Evolutionary conservation across 352 stramenopile species (phyloP), one percentile per base, ranked within the genome.

Genomic region (Phytopythium kandeliae): DNA sequence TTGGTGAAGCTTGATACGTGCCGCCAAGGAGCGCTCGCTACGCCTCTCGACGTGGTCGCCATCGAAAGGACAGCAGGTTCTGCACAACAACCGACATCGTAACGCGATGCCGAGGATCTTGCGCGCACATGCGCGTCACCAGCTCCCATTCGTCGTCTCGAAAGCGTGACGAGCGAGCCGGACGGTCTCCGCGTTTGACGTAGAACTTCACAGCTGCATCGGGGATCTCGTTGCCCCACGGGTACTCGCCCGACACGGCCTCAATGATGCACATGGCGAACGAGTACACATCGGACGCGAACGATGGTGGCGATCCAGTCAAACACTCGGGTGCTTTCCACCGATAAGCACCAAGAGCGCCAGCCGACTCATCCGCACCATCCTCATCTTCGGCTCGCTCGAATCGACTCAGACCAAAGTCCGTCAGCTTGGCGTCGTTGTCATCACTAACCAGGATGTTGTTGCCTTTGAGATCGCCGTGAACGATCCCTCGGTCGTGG

Each of bases 71-170:
- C 4, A 31, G 9, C 28, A 31, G 28, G 28, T 31, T 31, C 28
- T 31, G 28, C 4, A 9, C 28, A 4, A 31, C 28, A 31, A 31
- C 28, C 28, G 28, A 10, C 28, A 31, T 31, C 4, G 4, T 44
- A 8, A 44, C 16, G 9, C 37, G 37, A 3, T 44, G 15, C 3
- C 37, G 22, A 9, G 37, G 37, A 19, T 44, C 19, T 9, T 26
- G 22, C 22, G 15, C 22, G 13, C 19, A 13, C 37, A 44, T 44
- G 2, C n/a, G 37, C 19, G 37, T 44, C 13, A 44, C 17, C 37
- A 44, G 24, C 37, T 44, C 37, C 37, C 37, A 44, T 9, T 44
- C 37, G 17, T 44, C 37, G 16, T 44, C 37, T 24, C 37, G 37
- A 24, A 44, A 44, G 2, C 16, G 17, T 3, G 13, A 25, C 24